phyloP scores from a whole-genome alignment of 2,329 filamentous ascomycete genomes.

The Rhynchosporium graminicola region DNA sequence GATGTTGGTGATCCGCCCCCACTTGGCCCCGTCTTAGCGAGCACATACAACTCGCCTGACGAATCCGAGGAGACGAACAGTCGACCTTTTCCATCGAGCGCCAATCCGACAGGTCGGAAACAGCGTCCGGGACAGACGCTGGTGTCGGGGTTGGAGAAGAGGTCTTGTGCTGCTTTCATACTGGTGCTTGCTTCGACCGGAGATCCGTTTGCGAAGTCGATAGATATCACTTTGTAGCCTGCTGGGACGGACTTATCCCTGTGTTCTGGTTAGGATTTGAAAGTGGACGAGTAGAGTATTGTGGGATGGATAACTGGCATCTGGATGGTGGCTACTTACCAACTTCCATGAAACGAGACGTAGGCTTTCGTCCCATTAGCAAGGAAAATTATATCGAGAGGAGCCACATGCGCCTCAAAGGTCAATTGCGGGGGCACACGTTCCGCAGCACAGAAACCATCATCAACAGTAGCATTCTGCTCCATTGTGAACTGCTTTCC shows the following conservation, averaged over 20 bases:
- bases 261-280: slow-evolving; percentile 45
- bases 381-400: slow-evolving; percentile 70
- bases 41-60: slow-evolving; percentile 66
- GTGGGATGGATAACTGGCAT: not conserved
- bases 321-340: slow-evolving; percentile 16
- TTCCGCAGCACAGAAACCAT: slow-evolving; percentile 47
- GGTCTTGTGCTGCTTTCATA: slow-evolving; percentile 50
- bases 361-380: slow-evolving; percentile 59
- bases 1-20: slow-evolving; percentile 15
- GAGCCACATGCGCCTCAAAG: slow-evolving; percentile 68
- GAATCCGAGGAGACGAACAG: slow-evolving; percentile 35
- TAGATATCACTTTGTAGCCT: slow-evolving; percentile 50
- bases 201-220: slow-evolving; percentile 47
- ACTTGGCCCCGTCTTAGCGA: slow-evolving; percentile 39
- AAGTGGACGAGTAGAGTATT: slow-evolving; percentile 37
- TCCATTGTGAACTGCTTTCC: slow-evolving; percentile 54
- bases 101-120: slow-evolving; percentile 64
- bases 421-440: slow-evolving; percentile 56
- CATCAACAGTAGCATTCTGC: slow-evolving; percentile 44
- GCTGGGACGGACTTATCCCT: slow-evolving; percentile 54
- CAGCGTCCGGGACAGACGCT: slow-evolving; percentile 56
- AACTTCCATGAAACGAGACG: slow-evolving; percentile 51
- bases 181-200: slow-evolving; percentile 47
- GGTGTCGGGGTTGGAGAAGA: slow-evolving; percentile 58
- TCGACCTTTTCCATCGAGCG: slow-evolving; percentile 43